These are phyloP conservation scores for Telfairia occidentalis DNA, from an alignment of 331 rosid genomes.

Conservation along the genomic window DNA sequence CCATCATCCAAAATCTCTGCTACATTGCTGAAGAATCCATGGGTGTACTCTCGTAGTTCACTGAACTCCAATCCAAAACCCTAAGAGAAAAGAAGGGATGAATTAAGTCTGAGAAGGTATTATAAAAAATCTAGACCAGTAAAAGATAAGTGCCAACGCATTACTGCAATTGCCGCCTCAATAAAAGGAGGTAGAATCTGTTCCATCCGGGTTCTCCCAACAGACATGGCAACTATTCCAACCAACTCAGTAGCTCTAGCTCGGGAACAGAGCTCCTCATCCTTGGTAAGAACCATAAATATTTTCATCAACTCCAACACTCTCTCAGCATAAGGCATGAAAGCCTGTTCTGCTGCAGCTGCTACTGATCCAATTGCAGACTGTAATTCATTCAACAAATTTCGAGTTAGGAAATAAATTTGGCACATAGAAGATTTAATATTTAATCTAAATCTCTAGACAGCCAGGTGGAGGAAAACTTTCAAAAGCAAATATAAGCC, in stretches of 20 bases:
- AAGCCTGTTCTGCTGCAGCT: conserved; percentile 90
- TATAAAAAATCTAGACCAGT: conserved; percentile 12
- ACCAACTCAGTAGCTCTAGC: conserved; percentile 99
- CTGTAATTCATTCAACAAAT: conserved; percentile 34
- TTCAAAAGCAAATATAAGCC: conserved; percentile 8
- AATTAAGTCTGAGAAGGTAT: conserved; percentile 12
- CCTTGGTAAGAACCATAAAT: conserved; percentile 83
- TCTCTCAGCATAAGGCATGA: conserved; percentile 88
- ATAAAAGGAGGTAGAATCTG: conserved; percentile 80
- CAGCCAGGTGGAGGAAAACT: neutral
- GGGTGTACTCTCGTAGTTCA: conserved; percentile 95
- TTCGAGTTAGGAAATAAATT: neutral
- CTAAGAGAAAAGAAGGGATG: conserved; percentile 31
- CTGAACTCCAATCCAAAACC: conserved; percentile 87
- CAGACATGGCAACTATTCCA: conserved; percentile 97
- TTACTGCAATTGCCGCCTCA: conserved; percentile 92
- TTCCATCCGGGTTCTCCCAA: conserved; percentile 79
- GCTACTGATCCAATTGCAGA: conserved; percentile 99
- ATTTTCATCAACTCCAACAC: conserved; percentile 88
- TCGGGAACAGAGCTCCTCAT: conserved; percentile 87
- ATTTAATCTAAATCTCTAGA: neutral
- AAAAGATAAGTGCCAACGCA: conserved; percentile 21
- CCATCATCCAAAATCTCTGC: conserved; percentile 84
- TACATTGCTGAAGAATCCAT: conserved; percentile 93
- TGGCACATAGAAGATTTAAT: conserved; percentile 9